Base-by-base conservation (phyloP, 108 stramenopile species). In the Asterionellopsis glacialis region DNA sequence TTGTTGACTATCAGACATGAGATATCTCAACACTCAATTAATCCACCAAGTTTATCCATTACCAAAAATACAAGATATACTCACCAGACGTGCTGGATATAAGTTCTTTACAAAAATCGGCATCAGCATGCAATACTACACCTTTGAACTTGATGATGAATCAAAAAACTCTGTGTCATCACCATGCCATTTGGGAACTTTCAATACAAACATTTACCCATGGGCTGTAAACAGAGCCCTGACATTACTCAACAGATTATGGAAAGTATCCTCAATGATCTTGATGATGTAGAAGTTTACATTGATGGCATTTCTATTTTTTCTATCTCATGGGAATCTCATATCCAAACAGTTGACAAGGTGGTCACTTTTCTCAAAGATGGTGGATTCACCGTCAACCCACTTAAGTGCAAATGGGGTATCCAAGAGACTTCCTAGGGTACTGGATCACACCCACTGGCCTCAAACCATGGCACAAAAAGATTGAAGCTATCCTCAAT, bases 381-480 rank as follows among this genome's bases (percentile, higher is more conserved):
- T 1, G 44, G 66, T 59, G 64, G 68, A 16, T 74, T 74, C 41
- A 71, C 69, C 0, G 55, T 75, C 38, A 74, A 82, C 45, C 79
- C 76, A 13, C 61, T 75, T 19, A 82, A 85, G 55, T 82, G 75
- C 49, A 72, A 79, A 65, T 81, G 74, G 68, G 64, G 25, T 11
- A 68, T 77, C n/a, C 58, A 77, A 44, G 79, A 80, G 58, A 69
- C 76, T 84, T 69, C 63, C 74, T 84, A 1, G 79, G 83, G 0
- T 75, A 80, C 52, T 80, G 77, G 75, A 39, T 84, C 13, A 81
- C 80, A 11, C 77, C 77, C 14, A 52, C 26, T 13, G 69, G 76
- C 14, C 11, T 80, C 3, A 77, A 75, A 41, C 76, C 79, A 0
- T 80, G 76, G 70, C 41, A 60, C 13, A 80, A 84, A 48, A 77